Evolutionary conservation across 208 protist species (phyloP).

Genomic region (Borovskyia barvae): DNA sequence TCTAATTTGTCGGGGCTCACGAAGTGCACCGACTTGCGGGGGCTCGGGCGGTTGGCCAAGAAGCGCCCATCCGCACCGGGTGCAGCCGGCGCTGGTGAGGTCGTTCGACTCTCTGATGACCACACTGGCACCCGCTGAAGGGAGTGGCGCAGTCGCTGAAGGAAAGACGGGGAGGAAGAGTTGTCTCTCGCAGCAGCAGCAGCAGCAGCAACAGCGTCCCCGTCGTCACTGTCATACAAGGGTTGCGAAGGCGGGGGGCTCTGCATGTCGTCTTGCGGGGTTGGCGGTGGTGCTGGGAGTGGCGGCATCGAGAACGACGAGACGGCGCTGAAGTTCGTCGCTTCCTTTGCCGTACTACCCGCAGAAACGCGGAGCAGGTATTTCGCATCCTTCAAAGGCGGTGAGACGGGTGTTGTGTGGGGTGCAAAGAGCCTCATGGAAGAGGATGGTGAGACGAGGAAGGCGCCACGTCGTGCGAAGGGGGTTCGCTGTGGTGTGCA

Average conservation of each 20-base stretch:
- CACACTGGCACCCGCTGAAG: background rate
- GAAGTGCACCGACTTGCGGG: conserved; percentile 82
- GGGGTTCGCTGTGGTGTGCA: background rate
- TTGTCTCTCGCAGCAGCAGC: background rate
- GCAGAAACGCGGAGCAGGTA: too few relatives aligned
- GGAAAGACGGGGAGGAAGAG: conserved; percentile 1
- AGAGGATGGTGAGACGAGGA: too few relatives aligned
- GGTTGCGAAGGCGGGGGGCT: conserved; percentile 8
- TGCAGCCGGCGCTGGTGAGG: conserved; percentile 9
- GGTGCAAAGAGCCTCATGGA: too few relatives aligned
- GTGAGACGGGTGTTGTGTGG: background rate
- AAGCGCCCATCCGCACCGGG: conserved; percentile 1
- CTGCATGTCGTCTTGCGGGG: background rate
- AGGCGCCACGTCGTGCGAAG: too few relatives aligned
- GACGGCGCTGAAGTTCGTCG: background rate
- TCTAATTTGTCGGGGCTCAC: conserved; percentile 47
- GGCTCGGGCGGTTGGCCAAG: conserved; percentile 1
- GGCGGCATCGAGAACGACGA: background rate
- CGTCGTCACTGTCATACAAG: too few relatives aligned
- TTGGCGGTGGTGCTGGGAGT: conserved; percentile 6
- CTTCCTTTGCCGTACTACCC: background rate
- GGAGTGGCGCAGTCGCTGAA: conserved; percentile 8
- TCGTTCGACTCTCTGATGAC: background rate
- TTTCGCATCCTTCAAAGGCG: background rate
- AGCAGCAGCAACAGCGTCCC: background rate